Evolutionary conservation across 2,329 filamentous ascomycete genomes (phyloP).

Genomic region (Colletotrichum lupini): DNA sequence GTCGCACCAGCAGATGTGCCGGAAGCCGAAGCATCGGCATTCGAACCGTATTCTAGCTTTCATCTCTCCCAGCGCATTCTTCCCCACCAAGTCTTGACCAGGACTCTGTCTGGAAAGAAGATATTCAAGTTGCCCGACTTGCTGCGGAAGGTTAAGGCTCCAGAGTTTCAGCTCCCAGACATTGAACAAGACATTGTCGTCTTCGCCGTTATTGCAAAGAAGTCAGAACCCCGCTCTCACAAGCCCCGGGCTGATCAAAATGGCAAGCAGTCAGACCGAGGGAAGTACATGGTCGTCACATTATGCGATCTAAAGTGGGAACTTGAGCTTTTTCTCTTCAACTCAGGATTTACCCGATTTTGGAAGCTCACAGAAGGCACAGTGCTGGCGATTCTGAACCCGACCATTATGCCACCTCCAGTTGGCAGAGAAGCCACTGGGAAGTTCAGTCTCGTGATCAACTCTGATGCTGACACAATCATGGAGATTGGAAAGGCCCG

Average conservation of each 20-base stretch:
- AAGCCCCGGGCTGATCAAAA: constrained; percentile 56
- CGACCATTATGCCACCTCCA: constrained; percentile 88
- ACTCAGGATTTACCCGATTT: constrained; percentile 88
- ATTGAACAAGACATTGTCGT: constrained; percentile 91
- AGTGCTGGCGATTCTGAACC: constrained; percentile 91
- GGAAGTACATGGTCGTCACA: constrained; percentile 93
- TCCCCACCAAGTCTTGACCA: constrained; percentile 81
- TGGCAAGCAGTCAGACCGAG: constrained; percentile 65
- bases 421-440: constrained; percentile 80
- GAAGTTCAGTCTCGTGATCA: constrained; percentile 86
- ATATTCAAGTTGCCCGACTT: constrained; percentile 83
- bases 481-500: constrained; percentile 88
- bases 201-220: constrained; percentile 87
- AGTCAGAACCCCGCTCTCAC: constrained; percentile 80
- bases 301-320: constrained; percentile 92
- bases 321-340: constrained; percentile 91
- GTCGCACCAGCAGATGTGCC: constrained; percentile 47
- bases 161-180: constrained; percentile 83
- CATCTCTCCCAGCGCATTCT: constrained; percentile 87
- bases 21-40: constrained; percentile 68
- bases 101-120: constrained; percentile 82
- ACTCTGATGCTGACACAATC: constrained; percentile 87
- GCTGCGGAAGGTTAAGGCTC: constrained; percentile 82
- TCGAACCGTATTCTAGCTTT: constrained; percentile 87
- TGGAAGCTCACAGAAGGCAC: constrained; percentile 96